A percentile compares a stretch with the other conserved stretches of the same genome.
Conservation (phyloP, 768 basidiomycete species). For the Lactarius deliciosus region DNA sequence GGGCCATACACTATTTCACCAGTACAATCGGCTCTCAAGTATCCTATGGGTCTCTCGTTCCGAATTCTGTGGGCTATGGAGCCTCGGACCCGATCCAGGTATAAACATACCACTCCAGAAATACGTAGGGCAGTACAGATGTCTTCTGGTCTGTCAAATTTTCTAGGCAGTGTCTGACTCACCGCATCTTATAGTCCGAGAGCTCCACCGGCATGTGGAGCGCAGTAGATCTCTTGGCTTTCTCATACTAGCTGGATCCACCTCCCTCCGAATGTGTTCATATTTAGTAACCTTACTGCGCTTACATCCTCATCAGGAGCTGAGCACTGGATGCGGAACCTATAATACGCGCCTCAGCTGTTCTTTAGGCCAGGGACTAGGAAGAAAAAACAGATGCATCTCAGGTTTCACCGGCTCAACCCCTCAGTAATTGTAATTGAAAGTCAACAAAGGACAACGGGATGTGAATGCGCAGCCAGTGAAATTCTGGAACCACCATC, state of each 20-base stretch:
- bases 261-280: conserved; percentile 19
- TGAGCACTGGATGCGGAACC: not conserved
- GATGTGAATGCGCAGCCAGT: not conserved
- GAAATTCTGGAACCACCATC: not conserved
- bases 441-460: not conserved
- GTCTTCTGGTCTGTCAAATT: conserved; percentile 20
- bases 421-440: not conserved
- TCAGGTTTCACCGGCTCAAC: not conserved
- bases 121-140: conserved; percentile 25
- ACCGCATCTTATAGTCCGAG: conserved; percentile 1
- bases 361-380: conserved; percentile 25
- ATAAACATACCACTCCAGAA: conserved; percentile 1
- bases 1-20: too few species aligned
- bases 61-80: not conserved
- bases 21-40: conserved; percentile 21
- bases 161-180: conserved; percentile 6
- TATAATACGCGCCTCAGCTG: conserved; percentile 7
- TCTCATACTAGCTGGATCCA: conserved; percentile 20
- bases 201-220: not conserved
- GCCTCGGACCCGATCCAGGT: too few species aligned
- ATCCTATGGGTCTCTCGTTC: conserved; percentile 22
- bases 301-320: not conserved
- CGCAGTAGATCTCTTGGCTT: conserved; percentile 28
- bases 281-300: not conserved
- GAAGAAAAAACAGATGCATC: conserved; percentile 12